These are phyloP conservation scores for Limonomyces culmigenus DNA, from an alignment of 1,284 basidiomycete genomes.

Conservation along the genomic window DNA sequence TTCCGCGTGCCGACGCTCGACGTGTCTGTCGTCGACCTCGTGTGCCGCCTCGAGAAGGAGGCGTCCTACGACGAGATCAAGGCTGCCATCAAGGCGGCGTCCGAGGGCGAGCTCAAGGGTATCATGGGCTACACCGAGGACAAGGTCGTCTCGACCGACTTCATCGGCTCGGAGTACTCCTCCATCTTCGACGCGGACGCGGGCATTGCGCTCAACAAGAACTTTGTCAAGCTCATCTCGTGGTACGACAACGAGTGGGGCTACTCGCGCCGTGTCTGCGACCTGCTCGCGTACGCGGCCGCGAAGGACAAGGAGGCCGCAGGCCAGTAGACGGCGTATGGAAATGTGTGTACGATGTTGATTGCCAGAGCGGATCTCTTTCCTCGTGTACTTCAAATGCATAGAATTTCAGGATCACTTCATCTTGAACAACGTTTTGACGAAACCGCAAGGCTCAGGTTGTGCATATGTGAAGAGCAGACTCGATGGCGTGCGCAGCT, in stretches of 20 bases:
- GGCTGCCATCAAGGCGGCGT: constrained; percentile 69
- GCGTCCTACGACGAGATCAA: constrained; percentile 90
- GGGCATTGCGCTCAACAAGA: constrained; percentile 84
- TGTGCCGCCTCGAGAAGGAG: constrained; percentile 81
- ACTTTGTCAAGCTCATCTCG: constrained; percentile 91
- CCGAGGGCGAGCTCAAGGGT: constrained; percentile 59
- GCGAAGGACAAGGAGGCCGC: too few relatives aligned
- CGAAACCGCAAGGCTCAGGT: too few relatives aligned
- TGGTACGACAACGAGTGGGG: constrained; percentile 99
- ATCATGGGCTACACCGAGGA: constrained; percentile 95
- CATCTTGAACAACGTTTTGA: too few relatives aligned
- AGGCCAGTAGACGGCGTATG: too few relatives aligned
- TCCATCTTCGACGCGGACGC: constrained; percentile 88
- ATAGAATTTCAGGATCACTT: too few relatives aligned
- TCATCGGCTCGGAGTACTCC: constrained; percentile 65
- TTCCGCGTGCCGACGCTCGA: constrained; percentile 98
- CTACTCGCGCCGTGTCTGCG: constrained; percentile 90
- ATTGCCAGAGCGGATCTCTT: not conserved
- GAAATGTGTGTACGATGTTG: too few relatives aligned
- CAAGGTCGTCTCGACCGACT: constrained; percentile 88
- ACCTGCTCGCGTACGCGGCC: constrained; percentile 76
- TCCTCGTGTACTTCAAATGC: not conserved
- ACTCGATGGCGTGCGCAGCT: too few relatives aligned
- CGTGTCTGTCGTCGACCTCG: constrained; percentile 97
- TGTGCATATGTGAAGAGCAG: too few relatives aligned